Conservation (phyloP, 2,329 filamentous ascomycete genomes). For the Sporothrix curviconia region DNA sequence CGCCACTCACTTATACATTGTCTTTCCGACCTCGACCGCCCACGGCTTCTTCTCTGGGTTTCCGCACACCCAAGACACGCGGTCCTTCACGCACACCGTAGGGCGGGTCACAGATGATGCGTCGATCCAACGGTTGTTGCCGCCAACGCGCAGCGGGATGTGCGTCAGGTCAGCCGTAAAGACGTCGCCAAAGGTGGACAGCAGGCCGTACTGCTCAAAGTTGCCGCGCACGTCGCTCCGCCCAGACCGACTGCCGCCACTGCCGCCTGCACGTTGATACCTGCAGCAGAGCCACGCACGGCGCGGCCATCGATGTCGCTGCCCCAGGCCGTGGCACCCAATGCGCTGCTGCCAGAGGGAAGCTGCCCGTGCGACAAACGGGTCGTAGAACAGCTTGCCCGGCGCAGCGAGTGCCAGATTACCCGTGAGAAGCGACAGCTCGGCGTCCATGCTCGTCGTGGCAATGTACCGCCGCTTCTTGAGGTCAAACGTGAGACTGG, state of each 20-base stretch:
- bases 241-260: conserved; percentile 17
- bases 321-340: conserved; percentile 80
- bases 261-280: conserved; percentile 28
- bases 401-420: conserved; percentile 80
- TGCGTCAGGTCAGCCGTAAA: conserved; percentile 88
- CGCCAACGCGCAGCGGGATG: conserved; percentile 55
- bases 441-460: conserved; percentile 95
- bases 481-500: conserved; percentile 70
- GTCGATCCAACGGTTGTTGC: conserved; percentile 56
- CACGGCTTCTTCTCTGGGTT: conserved; percentile 54
- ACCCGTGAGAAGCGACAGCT: conserved; percentile 82
- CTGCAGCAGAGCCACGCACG: conserved; percentile 63
- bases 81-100: conserved; percentile 92
- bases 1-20: conserved; percentile 57
- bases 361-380: conserved; percentile 91
- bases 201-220: conserved; percentile 74
- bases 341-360: conserved; percentile 81
- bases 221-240: conserved; percentile 55
- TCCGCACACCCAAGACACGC: conserved; percentile 73
- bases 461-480: conserved; percentile 93
- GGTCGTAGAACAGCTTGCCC: conserved; percentile 85
- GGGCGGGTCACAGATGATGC: conserved; percentile 90
- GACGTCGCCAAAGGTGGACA: conserved; percentile 61
- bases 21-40: conserved; percentile 62
- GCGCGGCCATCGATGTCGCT: conserved; percentile 91